Base-by-base conservation (phyloP, 2,329 filamentous ascomycete species). In the Epichloe gansuensis region DNA sequence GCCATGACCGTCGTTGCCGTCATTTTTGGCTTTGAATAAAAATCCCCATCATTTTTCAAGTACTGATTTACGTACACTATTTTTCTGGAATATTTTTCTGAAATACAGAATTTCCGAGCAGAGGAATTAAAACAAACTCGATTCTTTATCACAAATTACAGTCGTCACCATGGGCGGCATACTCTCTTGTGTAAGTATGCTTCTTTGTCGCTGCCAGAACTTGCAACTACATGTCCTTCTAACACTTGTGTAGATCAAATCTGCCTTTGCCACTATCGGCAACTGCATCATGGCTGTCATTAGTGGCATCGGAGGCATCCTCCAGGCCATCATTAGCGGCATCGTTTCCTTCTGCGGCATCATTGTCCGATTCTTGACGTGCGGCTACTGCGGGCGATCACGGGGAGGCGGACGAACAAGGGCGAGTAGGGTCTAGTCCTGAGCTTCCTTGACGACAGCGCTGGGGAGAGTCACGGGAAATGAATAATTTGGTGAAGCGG, bases 131-230 rank as follows among this genome's bases (percentile, higher is more conserved):
- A 8, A 28, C 23, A n/a, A 4, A 31, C 13, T n/a, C 28, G n/a
- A n/a, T 43, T 12, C 17, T 23, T 11, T 11, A 5, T 5, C 21
- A 2, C 23, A 31, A 49, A 53, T 55, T 55, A 52, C 48, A 41
- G 57, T 54, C 56, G 50, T 54, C 62, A 70, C 39, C 55, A 91
- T 93, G 88, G 88, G 88, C 73, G 86, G 85, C 69, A 83, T 93
- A 64, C 75, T 89, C 60, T 91, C 86, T 67, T 91, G 87, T 67
- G 87, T 91, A 87, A 64, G 86, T 11, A 17, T 25, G 13, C 12
- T 21, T n/a, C 13, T 45, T 45, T 13, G 23, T 45, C 21, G 8
- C 21, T 46, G 15, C 13, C 2, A 41, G 7, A 8, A 8, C 38
- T 41, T 15, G 39, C 12, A 23, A 44, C 17, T 5, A 12, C 15